A percentile compares a stretch with the other conserved stretches of the same genome.
phyloP scores from a whole-genome alignment of 2,329 filamentous ascomycete genomes.

The Trichocomaceae sp. region DNA sequence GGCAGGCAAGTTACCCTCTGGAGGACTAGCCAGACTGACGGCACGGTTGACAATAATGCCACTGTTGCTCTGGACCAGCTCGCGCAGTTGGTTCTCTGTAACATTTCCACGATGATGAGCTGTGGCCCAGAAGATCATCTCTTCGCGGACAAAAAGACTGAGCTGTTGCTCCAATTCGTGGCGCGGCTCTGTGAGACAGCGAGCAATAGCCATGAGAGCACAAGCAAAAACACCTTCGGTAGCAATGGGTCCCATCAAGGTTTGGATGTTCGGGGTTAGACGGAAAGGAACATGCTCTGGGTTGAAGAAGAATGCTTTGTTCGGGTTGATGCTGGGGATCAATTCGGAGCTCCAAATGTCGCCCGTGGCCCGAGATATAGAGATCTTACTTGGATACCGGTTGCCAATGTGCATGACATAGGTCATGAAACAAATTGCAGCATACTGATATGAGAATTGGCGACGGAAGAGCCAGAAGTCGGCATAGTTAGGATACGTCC shows the following conservation, averaged over 20 bases:
- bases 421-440: slow-evolving; percentile 94
- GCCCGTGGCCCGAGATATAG: slow-evolving; percentile 77
- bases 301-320: slow-evolving; percentile 87
- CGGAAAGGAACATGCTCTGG: slow-evolving; percentile 95
- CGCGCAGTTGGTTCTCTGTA: slow-evolving; percentile 63
- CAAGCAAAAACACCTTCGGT: slow-evolving; percentile 96
- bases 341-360: slow-evolving; percentile 96
- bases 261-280: slow-evolving; percentile 91
- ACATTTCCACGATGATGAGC: slow-evolving; percentile 62
- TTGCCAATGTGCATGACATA: slow-evolving; percentile 97
- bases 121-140: slow-evolving; percentile 97
- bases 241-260: slow-evolving; percentile 88
- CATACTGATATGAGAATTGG: slow-evolving; percentile 93
- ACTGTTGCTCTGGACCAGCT: slow-evolving; percentile 77
- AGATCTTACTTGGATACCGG: slow-evolving; percentile 91
- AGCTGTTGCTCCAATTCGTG: slow-evolving; percentile 89
- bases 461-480: slow-evolving; percentile 99
- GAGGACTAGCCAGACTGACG: slow-evolving; percentile 70
- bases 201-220: slow-evolving; percentile 90
- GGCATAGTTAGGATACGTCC: slow-evolving; percentile 76
- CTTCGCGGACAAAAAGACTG: slow-evolving; percentile 89
- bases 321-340: slow-evolving; percentile 78
- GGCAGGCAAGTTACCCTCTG: slow-evolving; percentile 72
- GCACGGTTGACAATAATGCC: slow-evolving; percentile 90
- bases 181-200: slow-evolving; percentile 78